phyloP scores from a whole-genome alignment of 2,329 filamentous ascomycete genomes.

The Cladophialophora psammophila region DNA sequence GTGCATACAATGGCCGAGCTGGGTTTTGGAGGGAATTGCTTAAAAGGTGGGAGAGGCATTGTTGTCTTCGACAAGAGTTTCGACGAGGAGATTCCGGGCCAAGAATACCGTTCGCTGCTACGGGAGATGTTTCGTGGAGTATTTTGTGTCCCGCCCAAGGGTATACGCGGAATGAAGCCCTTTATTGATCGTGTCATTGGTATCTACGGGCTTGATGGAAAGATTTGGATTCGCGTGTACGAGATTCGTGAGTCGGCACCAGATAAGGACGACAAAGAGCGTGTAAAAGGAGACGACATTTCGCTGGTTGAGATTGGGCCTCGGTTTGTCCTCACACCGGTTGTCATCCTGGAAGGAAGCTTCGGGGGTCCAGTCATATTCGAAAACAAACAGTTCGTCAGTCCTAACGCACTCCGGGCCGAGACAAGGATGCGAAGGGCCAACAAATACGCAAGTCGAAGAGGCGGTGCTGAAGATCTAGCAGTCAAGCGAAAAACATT shows the following conservation, averaged over 20 bases:
- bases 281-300: conserved; percentile 62
- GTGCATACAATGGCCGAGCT: conserved; percentile 97
- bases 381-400: conserved; percentile 97
- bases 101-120: conserved; percentile 59
- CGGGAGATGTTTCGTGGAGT: conserved; percentile 89
- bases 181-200: conserved; percentile 96
- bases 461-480: conserved; percentile 75
- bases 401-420: conserved; percentile 89
- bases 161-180: conserved; percentile 87
- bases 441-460: conserved; percentile 75
- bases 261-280: conserved; percentile 48
- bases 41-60: conserved; percentile 90
- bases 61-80: conserved; percentile 92
- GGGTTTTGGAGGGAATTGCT: conserved; percentile 94
- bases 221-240: conserved; percentile 96
- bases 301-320: conserved; percentile 92
- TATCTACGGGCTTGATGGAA: conserved; percentile 88
- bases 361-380: conserved; percentile 98
- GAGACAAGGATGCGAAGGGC: conserved; percentile 81
- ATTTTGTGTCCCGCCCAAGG: conserved; percentile 86
- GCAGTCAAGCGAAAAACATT: conserved; percentile 77
- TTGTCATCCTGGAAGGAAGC: conserved; percentile 91
- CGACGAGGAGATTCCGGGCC: conserved; percentile 70
- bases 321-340: conserved; percentile 89
- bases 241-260: conserved; percentile 76